Evolutionary conservation across 306 rosid genomes (phyloP).

Genomic region (Prosopis cineraria): DNA sequence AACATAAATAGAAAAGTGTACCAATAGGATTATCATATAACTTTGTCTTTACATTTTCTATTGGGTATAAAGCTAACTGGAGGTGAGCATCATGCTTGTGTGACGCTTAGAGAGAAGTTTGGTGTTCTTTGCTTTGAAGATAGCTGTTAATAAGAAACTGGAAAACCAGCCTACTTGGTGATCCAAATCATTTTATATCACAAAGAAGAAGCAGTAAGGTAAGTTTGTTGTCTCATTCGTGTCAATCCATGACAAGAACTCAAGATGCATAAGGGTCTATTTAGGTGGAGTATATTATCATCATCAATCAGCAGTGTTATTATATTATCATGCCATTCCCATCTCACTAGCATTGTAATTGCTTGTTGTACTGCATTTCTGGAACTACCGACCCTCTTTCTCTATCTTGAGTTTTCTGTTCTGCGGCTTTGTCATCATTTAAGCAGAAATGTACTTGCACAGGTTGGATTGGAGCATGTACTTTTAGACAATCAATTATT

Average conservation of each 20-base stretch:
- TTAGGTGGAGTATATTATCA: conserved; percentile 19
- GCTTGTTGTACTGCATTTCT: conserved; percentile 27
- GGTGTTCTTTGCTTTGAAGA: conserved; percentile 40
- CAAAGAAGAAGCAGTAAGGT: conserved; percentile 47
- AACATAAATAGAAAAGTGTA: conserved; percentile 48
- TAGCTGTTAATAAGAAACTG: conserved; percentile 34
- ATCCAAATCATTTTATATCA: conserved; percentile 30
- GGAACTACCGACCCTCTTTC: background rate
- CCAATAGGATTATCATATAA: conserved; percentile 56
- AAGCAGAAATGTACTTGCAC: conserved; percentile 6
- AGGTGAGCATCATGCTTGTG: conserved; percentile 38
- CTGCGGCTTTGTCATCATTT: conserved; percentile 15
- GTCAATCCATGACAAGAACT: conserved; percentile 2
- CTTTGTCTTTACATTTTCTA: conserved; percentile 74
- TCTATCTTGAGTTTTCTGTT: conserved; percentile 12
- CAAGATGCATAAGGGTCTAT: background rate
- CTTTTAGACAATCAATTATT: background rate
- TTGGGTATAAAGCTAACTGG: conserved; percentile 48
- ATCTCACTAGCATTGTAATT: conserved; percentile 20
- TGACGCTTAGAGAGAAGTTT: conserved; percentile 46
- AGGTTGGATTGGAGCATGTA: conserved; percentile 25
- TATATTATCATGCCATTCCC: conserved; percentile 15
- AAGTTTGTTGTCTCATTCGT: conserved; percentile 34
- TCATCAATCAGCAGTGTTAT: conserved; percentile 22
- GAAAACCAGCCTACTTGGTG: conserved; percentile 44